Evolutionary conservation across 129 eudicot genomes (phyloP).

Genomic region (Smallanthus sonchifolius): DNA sequence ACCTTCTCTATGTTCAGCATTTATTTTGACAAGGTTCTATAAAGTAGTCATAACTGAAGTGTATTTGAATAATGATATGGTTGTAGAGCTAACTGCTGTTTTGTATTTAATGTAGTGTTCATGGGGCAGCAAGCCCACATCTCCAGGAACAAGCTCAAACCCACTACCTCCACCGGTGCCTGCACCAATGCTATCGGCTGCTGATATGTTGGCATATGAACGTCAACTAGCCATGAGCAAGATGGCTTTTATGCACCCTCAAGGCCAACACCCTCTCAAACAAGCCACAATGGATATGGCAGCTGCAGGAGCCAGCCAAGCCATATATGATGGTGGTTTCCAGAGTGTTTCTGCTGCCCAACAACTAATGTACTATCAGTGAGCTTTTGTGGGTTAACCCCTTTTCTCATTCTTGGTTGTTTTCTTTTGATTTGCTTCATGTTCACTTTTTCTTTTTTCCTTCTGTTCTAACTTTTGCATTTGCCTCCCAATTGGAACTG

Average conservation of each 20-base stretch:
- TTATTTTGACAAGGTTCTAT: background rate
- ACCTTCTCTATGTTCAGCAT: no score
- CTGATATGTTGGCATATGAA: slow-evolving; percentile 64
- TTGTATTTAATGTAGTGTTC: slow-evolving; percentile 47
- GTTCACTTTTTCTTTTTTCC: background rate
- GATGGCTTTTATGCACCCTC: slow-evolving; percentile 72
- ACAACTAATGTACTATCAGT: slow-evolving; percentile 60
- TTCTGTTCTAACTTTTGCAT: background rate
- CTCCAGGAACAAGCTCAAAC: slow-evolving; percentile 74
- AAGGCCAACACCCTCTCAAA: slow-evolving; percentile 55
- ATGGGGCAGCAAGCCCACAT: slow-evolving; percentile 95
- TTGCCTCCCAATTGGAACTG: background rate
- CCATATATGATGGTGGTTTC: slow-evolving; percentile 77
- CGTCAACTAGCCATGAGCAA: slow-evolving; percentile 70
- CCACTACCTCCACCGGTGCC: slow-evolving; percentile 87
- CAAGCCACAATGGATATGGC: slow-evolving; percentile 72
- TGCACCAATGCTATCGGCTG: slow-evolving; percentile 50
- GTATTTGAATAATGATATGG: slow-evolving; percentile 2
- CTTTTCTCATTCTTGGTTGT: background rate
- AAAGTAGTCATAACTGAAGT: background rate
- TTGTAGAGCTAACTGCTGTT: background rate
- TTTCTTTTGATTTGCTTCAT: background rate
- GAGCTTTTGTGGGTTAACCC: slow-evolving; percentile 19
- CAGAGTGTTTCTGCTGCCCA: slow-evolving; percentile 82
- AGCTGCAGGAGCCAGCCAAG: slow-evolving; percentile 72